Evolutionary conservation across 2,329 filamentous ascomycete genomes (phyloP).

Genomic region (Ascochyta viciae-villosae): DNA sequence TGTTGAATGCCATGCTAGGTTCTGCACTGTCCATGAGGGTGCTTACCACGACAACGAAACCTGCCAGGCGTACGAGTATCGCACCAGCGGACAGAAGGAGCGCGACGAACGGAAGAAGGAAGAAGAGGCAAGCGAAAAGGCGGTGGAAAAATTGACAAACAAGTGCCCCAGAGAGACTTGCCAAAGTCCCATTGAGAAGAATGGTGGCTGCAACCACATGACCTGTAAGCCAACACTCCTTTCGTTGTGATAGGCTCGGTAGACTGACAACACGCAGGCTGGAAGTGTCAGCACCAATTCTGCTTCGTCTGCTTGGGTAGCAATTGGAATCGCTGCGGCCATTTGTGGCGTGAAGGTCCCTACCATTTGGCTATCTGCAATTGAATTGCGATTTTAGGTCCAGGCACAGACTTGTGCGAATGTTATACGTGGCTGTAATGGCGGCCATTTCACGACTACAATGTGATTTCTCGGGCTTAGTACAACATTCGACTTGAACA

Average conservation of each 20-base stretch:
- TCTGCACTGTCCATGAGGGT: slow-evolving; percentile 48
- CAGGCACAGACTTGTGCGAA: too few species aligned
- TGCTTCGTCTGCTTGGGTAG: slow-evolving; percentile 47
- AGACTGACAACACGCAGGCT: slow-evolving; percentile 27
- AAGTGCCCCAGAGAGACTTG: slow-evolving; percentile 48
- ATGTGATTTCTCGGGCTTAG: too few species aligned
- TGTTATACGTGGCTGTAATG: too few species aligned
- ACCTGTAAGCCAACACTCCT: slow-evolving; percentile 36
- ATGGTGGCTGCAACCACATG: slow-evolving; percentile 53
- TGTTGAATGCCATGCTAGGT: slow-evolving; percentile 43
- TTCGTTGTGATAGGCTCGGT: background rate
- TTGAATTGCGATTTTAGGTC: too few species aligned
- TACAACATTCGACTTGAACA: too few species aligned
- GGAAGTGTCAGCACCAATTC: slow-evolving; percentile 50
- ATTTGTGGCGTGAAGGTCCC: too few species aligned
- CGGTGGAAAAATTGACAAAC: slow-evolving; percentile 46
- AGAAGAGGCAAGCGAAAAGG: slow-evolving; percentile 30
- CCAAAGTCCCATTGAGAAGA: slow-evolving; percentile 51
- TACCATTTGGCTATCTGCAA: too few species aligned
- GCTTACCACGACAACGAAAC: slow-evolving; percentile 53
- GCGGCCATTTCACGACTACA: too few species aligned
- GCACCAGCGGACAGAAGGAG: slow-evolving; percentile 34
- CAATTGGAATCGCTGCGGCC: too few species aligned
- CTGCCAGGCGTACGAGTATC: slow-evolving; percentile 49
- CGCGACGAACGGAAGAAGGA: slow-evolving; percentile 35